Conservation (phyloP, 768 basidiomycete species). For the Hygrocybe coccinea region DNA sequence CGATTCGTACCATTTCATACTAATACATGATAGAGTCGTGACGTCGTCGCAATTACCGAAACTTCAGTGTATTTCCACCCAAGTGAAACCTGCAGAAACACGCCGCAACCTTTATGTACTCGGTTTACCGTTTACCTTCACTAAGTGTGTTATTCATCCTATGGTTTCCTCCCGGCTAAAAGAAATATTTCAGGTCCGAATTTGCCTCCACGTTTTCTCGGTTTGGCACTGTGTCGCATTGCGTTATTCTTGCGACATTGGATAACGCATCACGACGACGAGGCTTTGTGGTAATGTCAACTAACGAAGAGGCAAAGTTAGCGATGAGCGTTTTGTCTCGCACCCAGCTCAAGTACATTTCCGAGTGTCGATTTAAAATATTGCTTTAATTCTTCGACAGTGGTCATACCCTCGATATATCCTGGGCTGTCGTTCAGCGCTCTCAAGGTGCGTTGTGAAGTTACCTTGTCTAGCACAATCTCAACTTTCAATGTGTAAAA, state of each 20-base stretch:
- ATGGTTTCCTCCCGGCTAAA: not conserved
- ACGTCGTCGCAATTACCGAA: constrained; percentile 23
- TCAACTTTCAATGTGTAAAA: constrained; percentile 20
- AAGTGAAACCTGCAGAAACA: constrained; percentile 36
- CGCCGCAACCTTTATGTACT: constrained; percentile 83
- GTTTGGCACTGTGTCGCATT: constrained; percentile 66
- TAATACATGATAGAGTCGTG: constrained; percentile 32
- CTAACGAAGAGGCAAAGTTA: constrained; percentile 61
- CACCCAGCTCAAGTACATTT: constrained; percentile 59
- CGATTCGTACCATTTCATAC: not conserved
- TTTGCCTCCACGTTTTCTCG: constrained; percentile 57
- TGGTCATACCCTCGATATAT: constrained; percentile 73
- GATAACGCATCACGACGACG: constrained; percentile 80
- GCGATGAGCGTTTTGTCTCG: constrained; percentile 67
- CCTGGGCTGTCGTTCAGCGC: constrained; percentile 85
- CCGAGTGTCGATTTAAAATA: not conserved
- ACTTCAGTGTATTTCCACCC: constrained; percentile 20
- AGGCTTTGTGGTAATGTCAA: constrained; percentile 78
- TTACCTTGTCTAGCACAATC: not conserved
- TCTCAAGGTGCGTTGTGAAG: constrained; percentile 54
- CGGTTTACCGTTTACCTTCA: constrained; percentile 75
- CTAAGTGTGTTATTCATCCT: constrained; percentile 49
- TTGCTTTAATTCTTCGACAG: constrained; percentile 31
- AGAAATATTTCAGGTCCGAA: constrained; percentile 38
- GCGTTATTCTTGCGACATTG: constrained; percentile 77